Evolutionary conservation across 2,329 filamentous ascomycete genomes (phyloP).

Genomic region (Lasiodiplodia gonubiensis): DNA sequence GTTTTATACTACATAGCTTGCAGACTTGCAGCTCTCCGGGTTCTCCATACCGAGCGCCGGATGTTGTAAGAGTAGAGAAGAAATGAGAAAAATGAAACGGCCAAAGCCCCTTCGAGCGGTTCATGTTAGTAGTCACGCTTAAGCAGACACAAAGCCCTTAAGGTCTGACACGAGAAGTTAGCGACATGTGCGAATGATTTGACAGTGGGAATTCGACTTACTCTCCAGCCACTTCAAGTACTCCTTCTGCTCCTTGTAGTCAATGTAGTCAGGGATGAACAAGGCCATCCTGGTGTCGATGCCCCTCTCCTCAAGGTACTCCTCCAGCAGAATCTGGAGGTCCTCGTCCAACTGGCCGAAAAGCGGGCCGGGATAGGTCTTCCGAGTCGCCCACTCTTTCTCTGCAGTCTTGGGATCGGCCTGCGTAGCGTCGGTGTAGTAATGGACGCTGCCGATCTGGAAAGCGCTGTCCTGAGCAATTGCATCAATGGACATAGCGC

Average conservation of each 20-base stretch:
- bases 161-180: slow-evolving; percentile 61
- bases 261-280: slow-evolving; percentile 95
- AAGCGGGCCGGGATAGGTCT: slow-evolving; percentile 86
- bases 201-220: slow-evolving; percentile 33
- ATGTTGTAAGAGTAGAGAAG: slow-evolving; percentile 11
- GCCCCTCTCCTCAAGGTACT: slow-evolving; percentile 92
- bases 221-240: slow-evolving; percentile 86
- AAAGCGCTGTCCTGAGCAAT: slow-evolving; percentile 84
- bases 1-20: slow-evolving; percentile 21
- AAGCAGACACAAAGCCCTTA: slow-evolving; percentile 72
- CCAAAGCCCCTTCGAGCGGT: neutral
- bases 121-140: neutral
- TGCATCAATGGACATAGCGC: slow-evolving; percentile 85
- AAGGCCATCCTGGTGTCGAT: slow-evolving; percentile 84
- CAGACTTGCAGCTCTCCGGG: slow-evolving; percentile 1
- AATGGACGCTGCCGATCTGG: slow-evolving; percentile 88
- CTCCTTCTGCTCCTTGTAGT: slow-evolving; percentile 98
- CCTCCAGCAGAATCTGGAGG: slow-evolving; percentile 88
- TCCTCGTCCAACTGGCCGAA: slow-evolving; percentile 96
- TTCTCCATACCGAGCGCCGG: neutral
- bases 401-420: slow-evolving; percentile 79
- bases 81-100: neutral
- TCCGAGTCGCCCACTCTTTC: slow-evolving; percentile 74
- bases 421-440: slow-evolving; percentile 78
- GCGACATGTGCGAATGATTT: slow-evolving; percentile 2